Conservation (phyloP, 139 green algal genomes). For the Mesostigma viride region DNA sequence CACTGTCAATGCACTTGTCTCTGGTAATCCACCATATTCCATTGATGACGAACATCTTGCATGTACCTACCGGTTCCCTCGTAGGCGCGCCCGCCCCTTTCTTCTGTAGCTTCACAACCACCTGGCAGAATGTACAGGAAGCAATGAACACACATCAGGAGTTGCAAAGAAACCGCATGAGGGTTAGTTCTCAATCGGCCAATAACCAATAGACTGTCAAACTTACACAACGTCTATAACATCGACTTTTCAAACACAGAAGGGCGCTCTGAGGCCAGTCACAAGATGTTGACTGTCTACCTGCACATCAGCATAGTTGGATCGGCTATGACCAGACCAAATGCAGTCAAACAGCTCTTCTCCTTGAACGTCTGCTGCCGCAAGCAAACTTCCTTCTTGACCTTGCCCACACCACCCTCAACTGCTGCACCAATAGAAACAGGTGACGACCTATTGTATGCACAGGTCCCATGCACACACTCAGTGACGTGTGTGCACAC, state of each 20-base stretch:
- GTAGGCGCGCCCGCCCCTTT: slow-evolving; percentile 53
- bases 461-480: too few relatives aligned
- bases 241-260: not conserved
- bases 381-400: too few relatives aligned
- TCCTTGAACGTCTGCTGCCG: too few relatives aligned
- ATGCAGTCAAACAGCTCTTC: too few relatives aligned
- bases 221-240: not conserved
- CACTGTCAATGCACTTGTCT: too few relatives aligned
- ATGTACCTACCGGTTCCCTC: slow-evolving; percentile 29
- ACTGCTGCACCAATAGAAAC: too few relatives aligned
- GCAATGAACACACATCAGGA: not conserved
- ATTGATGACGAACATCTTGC: not conserved
- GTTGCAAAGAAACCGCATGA: not conserved
- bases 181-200: not conserved
- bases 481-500: too few relatives aligned
- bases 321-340: too few relatives aligned
- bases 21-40: not conserved
- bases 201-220: not conserved
- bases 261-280: not conserved
- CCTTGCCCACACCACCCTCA: too few relatives aligned
- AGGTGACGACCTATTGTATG: too few relatives aligned
- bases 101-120: slow-evolving; percentile 58
- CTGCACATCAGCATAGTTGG: not conserved
- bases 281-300: not conserved
- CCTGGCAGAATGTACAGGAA: not conserved